These are phyloP conservation scores for Brassica nigra DNA, from an alignment of 345 rosid genomes.

Conservation along the genomic window DNA sequence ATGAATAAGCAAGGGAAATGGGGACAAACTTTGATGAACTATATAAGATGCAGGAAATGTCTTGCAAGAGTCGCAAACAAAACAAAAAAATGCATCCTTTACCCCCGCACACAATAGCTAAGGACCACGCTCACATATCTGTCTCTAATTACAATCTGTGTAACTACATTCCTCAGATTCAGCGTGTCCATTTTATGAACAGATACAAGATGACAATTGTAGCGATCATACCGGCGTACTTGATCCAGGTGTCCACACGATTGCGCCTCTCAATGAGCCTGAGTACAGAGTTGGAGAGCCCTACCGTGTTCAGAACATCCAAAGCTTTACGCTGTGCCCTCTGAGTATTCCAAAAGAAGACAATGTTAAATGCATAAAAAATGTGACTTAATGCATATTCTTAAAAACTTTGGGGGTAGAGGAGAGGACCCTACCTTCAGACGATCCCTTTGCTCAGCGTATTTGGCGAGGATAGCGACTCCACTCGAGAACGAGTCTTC, in stretches of 20 bases:
- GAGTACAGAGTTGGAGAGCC: slow-evolving; percentile 86
- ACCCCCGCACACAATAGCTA: background rate
- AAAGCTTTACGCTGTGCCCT: slow-evolving; percentile 89
- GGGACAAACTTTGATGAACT: background rate
- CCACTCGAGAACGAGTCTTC: slow-evolving; percentile 84
- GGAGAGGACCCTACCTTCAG: slow-evolving; percentile 73
- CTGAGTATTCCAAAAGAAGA: slow-evolving; percentile 39
- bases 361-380: too few relatives aligned
- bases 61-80: background rate
- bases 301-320: slow-evolving; percentile 86
- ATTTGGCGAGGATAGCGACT: slow-evolving; percentile 76
- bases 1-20: background rate
- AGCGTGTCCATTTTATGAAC: slow-evolving; percentile 63
- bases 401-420: too few relatives aligned
- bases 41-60: background rate
- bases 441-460: slow-evolving; percentile 89
- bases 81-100: background rate
- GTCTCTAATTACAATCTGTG: slow-evolving; percentile 16
- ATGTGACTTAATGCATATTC: too few relatives aligned
- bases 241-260: slow-evolving; percentile 86
- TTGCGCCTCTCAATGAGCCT: slow-evolving; percentile 91
- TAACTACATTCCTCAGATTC: background rate
- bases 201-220: slow-evolving; percentile 62
- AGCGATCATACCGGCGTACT: slow-evolving; percentile 73
- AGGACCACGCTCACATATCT: background rate